phyloP scores from a whole-genome alignment of 2,329 filamentous ascomycete genomes.

The Fusarium bulbicola region DNA sequence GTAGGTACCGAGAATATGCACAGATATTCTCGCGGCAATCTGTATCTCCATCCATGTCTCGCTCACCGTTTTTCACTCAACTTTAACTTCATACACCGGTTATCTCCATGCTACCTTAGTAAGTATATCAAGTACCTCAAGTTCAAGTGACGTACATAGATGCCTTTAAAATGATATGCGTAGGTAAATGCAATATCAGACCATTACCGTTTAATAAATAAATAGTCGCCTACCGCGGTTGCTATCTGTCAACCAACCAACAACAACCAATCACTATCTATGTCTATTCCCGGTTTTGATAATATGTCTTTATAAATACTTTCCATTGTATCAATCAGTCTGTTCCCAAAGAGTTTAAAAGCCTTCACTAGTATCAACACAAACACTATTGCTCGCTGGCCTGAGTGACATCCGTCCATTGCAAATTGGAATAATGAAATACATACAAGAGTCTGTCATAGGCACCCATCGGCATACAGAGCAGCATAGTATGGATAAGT shows the following conservation, averaged over 20 bases:
- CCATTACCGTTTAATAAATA: background rate
- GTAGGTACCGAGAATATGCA: too few relatives aligned
- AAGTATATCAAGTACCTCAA: background rate
- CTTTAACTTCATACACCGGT: background rate
- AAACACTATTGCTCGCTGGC: background rate
- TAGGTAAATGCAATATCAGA: background rate
- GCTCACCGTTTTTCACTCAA: background rate
- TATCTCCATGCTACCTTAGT: background rate
- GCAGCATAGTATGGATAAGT: background rate
- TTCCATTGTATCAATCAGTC: background rate
- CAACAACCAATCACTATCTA: background rate
- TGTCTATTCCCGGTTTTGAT: background rate
- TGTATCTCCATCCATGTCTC: background rate
- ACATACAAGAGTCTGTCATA: background rate
- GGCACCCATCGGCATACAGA: background rate
- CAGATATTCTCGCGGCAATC: too few relatives aligned
- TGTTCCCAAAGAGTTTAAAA: background rate
- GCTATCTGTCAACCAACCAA: background rate
- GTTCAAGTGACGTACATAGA: constrained; percentile 9
- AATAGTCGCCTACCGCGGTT: constrained; percentile 5
- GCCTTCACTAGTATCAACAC: background rate
- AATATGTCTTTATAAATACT: background rate
- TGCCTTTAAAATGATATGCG: background rate
- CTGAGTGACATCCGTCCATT: background rate
- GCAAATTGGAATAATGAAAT: background rate